Conservation (phyloP, 1,284 basidiomycete genomes). For the Vanrija pseudolonga region DNA sequence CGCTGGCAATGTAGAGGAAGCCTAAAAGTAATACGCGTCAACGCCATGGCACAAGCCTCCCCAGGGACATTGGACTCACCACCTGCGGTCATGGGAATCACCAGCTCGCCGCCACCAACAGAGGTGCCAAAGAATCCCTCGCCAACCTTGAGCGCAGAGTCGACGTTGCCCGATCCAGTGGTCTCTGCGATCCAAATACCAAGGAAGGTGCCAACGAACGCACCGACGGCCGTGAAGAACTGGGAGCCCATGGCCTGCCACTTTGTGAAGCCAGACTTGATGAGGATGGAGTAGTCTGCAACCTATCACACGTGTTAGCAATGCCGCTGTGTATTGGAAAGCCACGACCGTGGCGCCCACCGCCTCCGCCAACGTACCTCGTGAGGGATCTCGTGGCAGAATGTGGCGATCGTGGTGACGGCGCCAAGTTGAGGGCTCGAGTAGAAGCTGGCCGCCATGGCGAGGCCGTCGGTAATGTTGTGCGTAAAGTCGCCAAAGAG, state of each 20-base stretch:
- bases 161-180: conserved; percentile 45
- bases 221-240: conserved; percentile 81
- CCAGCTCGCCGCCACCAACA: conserved; percentile 69
- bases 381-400: conserved; percentile 86
- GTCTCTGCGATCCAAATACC: conserved; percentile 70
- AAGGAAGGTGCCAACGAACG: conserved; percentile 84
- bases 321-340: no score
- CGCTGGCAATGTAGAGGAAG: conserved; percentile 87
- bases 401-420: conserved; percentile 83
- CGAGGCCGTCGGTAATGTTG: conserved; percentile 72
- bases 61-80: conserved; percentile 49
- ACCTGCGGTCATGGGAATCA: conserved; percentile 79
- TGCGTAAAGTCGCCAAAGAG: conserved; percentile 77
- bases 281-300: conserved; percentile 82
- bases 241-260: conserved; percentile 84
- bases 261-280: conserved; percentile 84
- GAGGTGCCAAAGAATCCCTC: conserved; percentile 79
- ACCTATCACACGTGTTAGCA: conserved; percentile 51
- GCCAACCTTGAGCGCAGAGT: conserved; percentile 34
- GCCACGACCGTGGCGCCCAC: no score
- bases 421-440: conserved; percentile 82
- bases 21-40: conserved; percentile 48
- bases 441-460: conserved; percentile 85
- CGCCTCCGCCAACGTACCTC: conserved; percentile 50
- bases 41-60: not conserved